phyloP scores from a whole-genome alignment of 768 basidiomycete species.

The Podaxis sp. region DNA sequence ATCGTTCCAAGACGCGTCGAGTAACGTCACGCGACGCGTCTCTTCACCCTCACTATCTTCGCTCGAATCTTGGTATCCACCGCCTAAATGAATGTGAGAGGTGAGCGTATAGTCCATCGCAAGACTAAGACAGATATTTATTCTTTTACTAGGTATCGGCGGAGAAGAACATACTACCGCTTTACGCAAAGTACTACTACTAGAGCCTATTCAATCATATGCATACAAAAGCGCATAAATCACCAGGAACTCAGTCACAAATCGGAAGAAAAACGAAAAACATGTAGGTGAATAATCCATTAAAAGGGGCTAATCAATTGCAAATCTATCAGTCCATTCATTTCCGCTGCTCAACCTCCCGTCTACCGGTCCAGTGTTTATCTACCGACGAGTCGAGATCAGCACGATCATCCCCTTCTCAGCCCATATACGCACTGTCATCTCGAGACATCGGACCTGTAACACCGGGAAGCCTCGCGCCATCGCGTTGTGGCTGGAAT shows the following conservation, averaged over 20 bases:
- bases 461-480: neutral
- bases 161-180: neutral
- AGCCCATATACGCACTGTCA: conserved; percentile 3
- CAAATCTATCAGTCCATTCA: conserved; percentile 11
- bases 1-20: conserved; percentile 2
- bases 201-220: conserved; percentile 11
- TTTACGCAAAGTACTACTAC: conserved; percentile 5
- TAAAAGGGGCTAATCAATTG: conserved; percentile 5
- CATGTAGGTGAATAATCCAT: conserved; percentile 3
- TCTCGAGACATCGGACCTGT: neutral
- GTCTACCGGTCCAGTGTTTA: neutral
- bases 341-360: neutral
- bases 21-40: conserved; percentile 14
- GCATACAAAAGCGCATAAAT: neutral
- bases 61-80: neutral
- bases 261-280: neutral
- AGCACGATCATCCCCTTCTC: neutral
- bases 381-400: conserved; percentile 1
- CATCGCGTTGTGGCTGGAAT: conserved; percentile 10
- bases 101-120: neutral
- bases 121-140: neutral
- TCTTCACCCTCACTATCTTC: neutral
- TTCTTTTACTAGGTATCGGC: conserved; percentile 2
- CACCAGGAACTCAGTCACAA: neutral
- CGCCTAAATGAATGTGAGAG: neutral